Conservation (phyloP, 2,329 filamentous ascomycete genomes). For the Whalleya microplaca region DNA sequence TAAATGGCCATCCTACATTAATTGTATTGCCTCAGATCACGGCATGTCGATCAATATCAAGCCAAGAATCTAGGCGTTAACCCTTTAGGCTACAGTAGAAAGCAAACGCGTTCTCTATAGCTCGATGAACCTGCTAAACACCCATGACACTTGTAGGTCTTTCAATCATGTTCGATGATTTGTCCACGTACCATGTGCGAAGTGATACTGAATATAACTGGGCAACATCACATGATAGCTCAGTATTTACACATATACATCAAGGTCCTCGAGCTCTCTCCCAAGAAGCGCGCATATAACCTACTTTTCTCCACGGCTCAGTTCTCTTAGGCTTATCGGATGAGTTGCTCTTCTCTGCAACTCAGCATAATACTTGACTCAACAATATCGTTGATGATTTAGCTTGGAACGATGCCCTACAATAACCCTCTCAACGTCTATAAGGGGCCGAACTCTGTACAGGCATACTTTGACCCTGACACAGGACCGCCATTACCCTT, state of each 20-base stretch:
- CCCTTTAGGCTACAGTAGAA: slow-evolving; percentile 10
- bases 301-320: background rate
- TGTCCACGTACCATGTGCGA: background rate
- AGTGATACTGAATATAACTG: background rate
- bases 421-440: slow-evolving; percentile 56
- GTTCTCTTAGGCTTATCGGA: background rate
- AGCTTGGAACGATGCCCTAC: slow-evolving; percentile 28
- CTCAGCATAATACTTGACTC: background rate
- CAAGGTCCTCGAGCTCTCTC: background rate
- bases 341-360: background rate
- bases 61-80: slow-evolving; percentile 11
- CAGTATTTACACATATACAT: background rate
- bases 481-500: slow-evolving; percentile 60
- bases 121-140: background rate
- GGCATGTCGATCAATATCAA: slow-evolving; percentile 16
- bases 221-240: background rate
- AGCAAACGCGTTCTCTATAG: background rate
- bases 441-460: slow-evolving; percentile 58
- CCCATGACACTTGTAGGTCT: background rate
- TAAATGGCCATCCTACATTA: background rate
- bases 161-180: background rate
- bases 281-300: background rate
- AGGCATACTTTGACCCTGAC: slow-evolving; percentile 63
- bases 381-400: background rate
- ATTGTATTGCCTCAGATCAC: background rate